Percentiles rank a stretch among this genome's conserved stretches.
phyloP scores from a whole-genome alignment of 148 eudicot species.

The Heliosperma pusillum region DNA sequence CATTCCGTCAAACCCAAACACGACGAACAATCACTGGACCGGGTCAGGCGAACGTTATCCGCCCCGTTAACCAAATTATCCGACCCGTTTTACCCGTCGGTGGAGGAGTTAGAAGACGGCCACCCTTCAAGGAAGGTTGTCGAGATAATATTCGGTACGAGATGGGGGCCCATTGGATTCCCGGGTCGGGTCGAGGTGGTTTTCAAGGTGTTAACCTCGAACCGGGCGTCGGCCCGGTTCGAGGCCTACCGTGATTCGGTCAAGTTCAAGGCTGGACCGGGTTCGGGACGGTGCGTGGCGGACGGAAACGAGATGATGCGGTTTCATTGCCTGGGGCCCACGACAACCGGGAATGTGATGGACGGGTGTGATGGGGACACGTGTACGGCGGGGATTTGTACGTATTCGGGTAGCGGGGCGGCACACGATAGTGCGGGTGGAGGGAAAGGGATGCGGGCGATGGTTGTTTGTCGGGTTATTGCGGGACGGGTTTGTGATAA shows the following conservation, averaged over 20 bases:
- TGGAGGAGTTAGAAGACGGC: slow-evolving; percentile 71
- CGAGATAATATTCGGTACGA: slow-evolving; percentile 75
- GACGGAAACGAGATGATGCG: slow-evolving; percentile 98
- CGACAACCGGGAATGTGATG: slow-evolving; percentile 27
- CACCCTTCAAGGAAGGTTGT: slow-evolving; percentile 92
- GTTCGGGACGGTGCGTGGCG: slow-evolving; percentile 56
- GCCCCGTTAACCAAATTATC: slow-evolving; percentile 6
- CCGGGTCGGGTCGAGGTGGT: slow-evolving; percentile 79
- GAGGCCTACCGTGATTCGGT: slow-evolving; percentile 72
- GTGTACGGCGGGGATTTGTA: slow-evolving; percentile 31
- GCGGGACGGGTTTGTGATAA: slow-evolving; percentile 69
- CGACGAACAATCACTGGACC: slow-evolving; percentile 8
- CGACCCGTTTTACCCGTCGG: slow-evolving; percentile 42
- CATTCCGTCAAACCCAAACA: slow-evolving; percentile 20
- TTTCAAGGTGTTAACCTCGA: slow-evolving; percentile 63
- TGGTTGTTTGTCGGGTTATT: slow-evolving; percentile 86
- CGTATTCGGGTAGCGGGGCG: slow-evolving; percentile 68
- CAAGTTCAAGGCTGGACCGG: slow-evolving; percentile 36
- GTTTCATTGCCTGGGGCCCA: slow-evolving; percentile 67
- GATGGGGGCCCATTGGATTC: slow-evolving; percentile 68
- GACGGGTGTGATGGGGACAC: slow-evolving; percentile 39
- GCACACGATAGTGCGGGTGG: slow-evolving; percentile 84
- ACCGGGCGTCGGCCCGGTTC: slow-evolving; percentile 52
- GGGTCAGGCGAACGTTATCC: slow-evolving; percentile 19
- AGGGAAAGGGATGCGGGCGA: slow-evolving; percentile 66